Conservation (phyloP, 2,329 filamentous ascomycete species). For the Xylariomycetidae sp. region DNA sequence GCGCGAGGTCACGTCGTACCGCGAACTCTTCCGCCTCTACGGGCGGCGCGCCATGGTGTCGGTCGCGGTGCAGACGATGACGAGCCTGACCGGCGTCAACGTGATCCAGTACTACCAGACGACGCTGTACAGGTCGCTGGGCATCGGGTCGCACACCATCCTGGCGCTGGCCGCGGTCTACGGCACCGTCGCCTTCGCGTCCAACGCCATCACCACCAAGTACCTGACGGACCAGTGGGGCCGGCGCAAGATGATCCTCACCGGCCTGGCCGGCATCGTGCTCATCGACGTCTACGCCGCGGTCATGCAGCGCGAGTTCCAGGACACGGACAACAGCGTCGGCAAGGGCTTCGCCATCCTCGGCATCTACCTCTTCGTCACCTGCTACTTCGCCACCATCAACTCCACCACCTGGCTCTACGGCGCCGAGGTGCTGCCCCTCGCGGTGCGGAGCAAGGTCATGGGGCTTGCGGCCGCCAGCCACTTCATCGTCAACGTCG, state of each 20-base stretch:
- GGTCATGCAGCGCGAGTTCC: constrained; percentile 52
- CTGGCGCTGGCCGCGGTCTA: constrained; percentile 49
- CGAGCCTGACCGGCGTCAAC: constrained; percentile 49
- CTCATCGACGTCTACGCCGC: constrained; percentile 54
- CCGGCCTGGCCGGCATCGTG: not conserved
- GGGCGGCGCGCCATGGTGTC: constrained; percentile 46
- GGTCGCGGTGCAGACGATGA: constrained; percentile 53
- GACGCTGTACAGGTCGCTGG: constrained; percentile 48
- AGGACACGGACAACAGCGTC: constrained; percentile 45
- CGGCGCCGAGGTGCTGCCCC: constrained; percentile 48
- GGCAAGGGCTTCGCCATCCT: constrained; percentile 55
- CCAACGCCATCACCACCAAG: constrained; percentile 43
- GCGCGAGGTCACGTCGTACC: constrained; percentile 45
- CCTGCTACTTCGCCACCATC: constrained; percentile 47
- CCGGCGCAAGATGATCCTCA: constrained; percentile 36
- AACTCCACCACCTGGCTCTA: constrained; percentile 51
- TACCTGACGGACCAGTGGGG: constrained; percentile 53
- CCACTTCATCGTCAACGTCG: constrained; percentile 51
- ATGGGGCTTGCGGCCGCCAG: constrained; percentile 49
- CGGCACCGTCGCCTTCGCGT: constrained; percentile 44
- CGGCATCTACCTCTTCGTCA: constrained; percentile 51
- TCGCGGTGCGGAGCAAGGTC: constrained; percentile 45
- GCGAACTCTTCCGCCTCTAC: constrained; percentile 46
- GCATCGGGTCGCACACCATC: constrained; percentile 42
- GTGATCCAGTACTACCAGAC: constrained; percentile 47